Evolutionary conservation across 768 basidiomycete genomes (phyloP), one percentile per base, ranked within the genome.

Genomic region (Tricholomella constricta): DNA sequence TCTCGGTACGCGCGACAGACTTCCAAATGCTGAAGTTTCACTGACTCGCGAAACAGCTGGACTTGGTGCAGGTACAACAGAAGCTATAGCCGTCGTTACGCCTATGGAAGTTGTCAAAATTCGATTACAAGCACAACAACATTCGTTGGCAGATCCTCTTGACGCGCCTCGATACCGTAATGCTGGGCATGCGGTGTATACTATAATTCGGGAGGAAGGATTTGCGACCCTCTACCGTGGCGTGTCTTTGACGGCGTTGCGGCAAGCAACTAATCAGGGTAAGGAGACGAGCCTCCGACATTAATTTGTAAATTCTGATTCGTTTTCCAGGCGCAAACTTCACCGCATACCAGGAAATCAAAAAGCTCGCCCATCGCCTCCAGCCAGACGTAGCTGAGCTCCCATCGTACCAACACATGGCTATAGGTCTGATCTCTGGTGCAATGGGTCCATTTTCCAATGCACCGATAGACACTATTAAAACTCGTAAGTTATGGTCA

Each of bases 61-160:
- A 57, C 78, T 99, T 25, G 93, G 88, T 40, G 96, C 97, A 4
- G 97, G 97, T 22, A 88, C 88, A n/a, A 91, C 94, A 1, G 97
- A 98, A 72, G 97, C 95, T 2, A 83, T 99, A 15, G 78, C 85
- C 14, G 93, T 99, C 40, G 97, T 99, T 10, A 96, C 91, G 40
- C 97, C 97, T 0, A 98, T 99, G 97, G 97, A 99, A 68, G 97
- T 98, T 17, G 91, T 99, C 67, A 98, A 98, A 79, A 98, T 99
- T 66, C 84, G 97, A 23, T 74, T 99, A 62, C 97, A 99, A 72
- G 96, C 97, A 3, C 97, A 99, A 65, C 89, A 91, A 65, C 97
- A 98, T 70, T 98, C 96, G 19, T 78, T 99, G 43, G 92, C 94
- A 6, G 97, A 99, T 70, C 97, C 97, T 31, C 72, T 96, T 48